These are phyloP conservation scores for Solanum pinnatisectum DNA, from an alignment of 257 asterid genomes.

Conservation along the genomic window DNA sequence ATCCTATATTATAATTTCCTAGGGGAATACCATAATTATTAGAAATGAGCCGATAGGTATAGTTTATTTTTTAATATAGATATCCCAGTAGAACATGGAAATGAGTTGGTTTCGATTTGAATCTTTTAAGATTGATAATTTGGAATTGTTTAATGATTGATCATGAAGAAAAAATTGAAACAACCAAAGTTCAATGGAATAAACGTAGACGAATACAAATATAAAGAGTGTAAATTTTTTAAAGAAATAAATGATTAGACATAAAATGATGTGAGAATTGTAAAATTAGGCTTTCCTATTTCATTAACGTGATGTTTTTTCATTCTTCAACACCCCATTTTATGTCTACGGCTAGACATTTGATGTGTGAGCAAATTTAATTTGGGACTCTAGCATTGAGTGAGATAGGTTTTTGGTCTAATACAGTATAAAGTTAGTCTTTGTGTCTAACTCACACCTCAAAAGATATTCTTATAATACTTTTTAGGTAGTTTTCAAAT, in stretches of 20 bases:
- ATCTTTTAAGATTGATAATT: neutral
- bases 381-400: too few relatives aligned
- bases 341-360: too few relatives aligned
- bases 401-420: too few relatives aligned
- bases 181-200: neutral
- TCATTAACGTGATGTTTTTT: too few relatives aligned
- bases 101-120: neutral
- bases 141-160: neutral
- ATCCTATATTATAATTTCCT: neutral
- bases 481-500: neutral
- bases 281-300: too few relatives aligned
- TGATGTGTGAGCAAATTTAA: too few relatives aligned
- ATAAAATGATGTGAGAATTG: neutral
- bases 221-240: neutral
- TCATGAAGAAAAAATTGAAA: neutral
- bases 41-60: neutral
- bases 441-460: neutral
- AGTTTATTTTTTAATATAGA: neutral
- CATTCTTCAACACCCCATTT: too few relatives aligned
- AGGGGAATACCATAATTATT: neutral
- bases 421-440: too few relatives aligned
- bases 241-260: neutral
- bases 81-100: neutral
- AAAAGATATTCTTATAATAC: neutral
- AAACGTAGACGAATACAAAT: neutral